phyloP scores from a whole-genome alignment of 768 basidiomycete species.

The Dacryopinax primogenitus region DNA sequence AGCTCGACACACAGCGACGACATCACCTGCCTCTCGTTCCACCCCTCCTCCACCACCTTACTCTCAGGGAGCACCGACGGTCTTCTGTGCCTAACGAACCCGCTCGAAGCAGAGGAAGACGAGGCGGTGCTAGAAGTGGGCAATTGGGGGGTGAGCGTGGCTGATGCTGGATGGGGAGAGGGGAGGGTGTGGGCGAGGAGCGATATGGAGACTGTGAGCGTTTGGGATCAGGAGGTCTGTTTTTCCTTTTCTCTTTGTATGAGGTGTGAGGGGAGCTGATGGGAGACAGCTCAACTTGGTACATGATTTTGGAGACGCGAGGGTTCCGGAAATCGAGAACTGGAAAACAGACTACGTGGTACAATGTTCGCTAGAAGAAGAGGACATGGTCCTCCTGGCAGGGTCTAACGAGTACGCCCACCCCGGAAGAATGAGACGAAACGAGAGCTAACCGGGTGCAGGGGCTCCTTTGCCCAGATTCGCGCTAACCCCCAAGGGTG shows the following conservation, averaged over 20 bases:
- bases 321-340: constrained; percentile 10
- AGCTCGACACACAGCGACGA: constrained; percentile 87
- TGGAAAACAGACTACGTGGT: constrained; percentile 25
- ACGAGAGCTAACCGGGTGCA: neutral
- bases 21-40: constrained; percentile 62
- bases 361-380: neutral
- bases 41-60: constrained; percentile 29
- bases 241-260: neutral
- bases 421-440: too few species aligned
- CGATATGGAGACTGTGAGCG: constrained; percentile 89
- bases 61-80: constrained; percentile 83
- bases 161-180: constrained; percentile 53
- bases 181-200: constrained; percentile 62
- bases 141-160: constrained; percentile 75
- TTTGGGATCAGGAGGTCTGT: constrained; percentile 62
- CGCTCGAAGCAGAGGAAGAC: constrained; percentile 66
- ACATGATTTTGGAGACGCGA: constrained; percentile 19
- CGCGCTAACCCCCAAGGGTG: constrained; percentile 1
- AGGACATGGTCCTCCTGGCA: neutral
- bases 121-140: constrained; percentile 68
- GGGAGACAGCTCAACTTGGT: constrained; percentile 15
- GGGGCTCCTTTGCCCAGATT: constrained; percentile 18
- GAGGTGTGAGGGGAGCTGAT: neutral
- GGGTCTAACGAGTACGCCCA: constrained; percentile 12
- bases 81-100: constrained; percentile 40